A percentile compares a stretch with the other conserved stretches of the same genome.
Conservation (phyloP, 257 asterid genomes). For the Petunia secreta region DNA sequence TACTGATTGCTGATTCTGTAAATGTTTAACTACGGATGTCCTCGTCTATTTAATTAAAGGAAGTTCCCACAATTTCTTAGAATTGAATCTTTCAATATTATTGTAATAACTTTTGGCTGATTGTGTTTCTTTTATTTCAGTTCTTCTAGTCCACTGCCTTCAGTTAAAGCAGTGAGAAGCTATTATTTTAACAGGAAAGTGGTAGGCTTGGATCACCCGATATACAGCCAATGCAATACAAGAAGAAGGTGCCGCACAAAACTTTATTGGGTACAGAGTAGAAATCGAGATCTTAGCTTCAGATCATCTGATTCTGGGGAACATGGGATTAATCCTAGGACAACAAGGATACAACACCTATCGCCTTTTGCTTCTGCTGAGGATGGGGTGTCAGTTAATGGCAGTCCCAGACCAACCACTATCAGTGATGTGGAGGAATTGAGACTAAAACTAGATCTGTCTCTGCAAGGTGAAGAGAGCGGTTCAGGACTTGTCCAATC, state of each 20-base stretch:
- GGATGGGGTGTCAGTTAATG: slow-evolving; percentile 83
- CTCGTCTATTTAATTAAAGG: background rate
- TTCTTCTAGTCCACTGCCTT: slow-evolving; percentile 55
- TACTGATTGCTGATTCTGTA: slow-evolving; percentile 2
- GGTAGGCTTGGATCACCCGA: slow-evolving; percentile 46
- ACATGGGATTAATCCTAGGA: slow-evolving; percentile 42
- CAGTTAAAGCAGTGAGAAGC: slow-evolving; percentile 54
- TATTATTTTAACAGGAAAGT: slow-evolving; percentile 43
- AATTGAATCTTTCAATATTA: background rate
- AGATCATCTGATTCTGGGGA: slow-evolving; percentile 41
- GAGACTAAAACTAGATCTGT: slow-evolving; percentile 65
- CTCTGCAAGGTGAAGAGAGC: slow-evolving; percentile 78
- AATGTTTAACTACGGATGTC: background rate
- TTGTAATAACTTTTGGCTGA: slow-evolving; percentile 30
- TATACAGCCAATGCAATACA: slow-evolving; percentile 41
- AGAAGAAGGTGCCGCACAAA: slow-evolving; percentile 55
- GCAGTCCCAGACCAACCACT: slow-evolving; percentile 60
- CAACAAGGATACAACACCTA: slow-evolving; percentile 49
- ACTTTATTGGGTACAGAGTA: slow-evolving; percentile 45
- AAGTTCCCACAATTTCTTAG: background rate
- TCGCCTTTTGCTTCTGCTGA: slow-evolving; percentile 80
- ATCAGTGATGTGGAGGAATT: slow-evolving; percentile 60
- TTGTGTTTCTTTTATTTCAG: slow-evolving; percentile 56
- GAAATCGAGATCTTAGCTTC: slow-evolving; percentile 41
- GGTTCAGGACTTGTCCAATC: slow-evolving; percentile 77